A percentile compares a stretch with the other conserved stretches of the same genome.
phyloP scores from a whole-genome alignment of 805 yeast species.

The Komagataella pseudopastoris region DNA sequence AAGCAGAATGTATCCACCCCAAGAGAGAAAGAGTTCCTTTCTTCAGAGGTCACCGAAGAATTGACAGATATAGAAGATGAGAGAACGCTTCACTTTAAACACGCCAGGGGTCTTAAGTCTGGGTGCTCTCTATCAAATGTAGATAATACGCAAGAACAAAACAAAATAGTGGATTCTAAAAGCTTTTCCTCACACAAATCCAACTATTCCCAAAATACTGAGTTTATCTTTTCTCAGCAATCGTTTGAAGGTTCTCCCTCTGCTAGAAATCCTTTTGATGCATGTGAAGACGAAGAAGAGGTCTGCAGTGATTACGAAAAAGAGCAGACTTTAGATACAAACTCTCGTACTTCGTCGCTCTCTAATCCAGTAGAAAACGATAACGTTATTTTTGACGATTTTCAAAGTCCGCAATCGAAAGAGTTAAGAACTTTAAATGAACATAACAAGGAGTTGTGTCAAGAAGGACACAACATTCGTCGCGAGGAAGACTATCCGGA shows the following conservation, averaged over 20 bases:
- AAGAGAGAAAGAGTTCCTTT: not conserved
- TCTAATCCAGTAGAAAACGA: not conserved
- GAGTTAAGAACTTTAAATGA: not conserved
- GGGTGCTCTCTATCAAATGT: not conserved
- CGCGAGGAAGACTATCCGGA: not conserved
- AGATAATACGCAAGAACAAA: not conserved
- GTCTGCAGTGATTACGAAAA: not conserved
- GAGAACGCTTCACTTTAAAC: not conserved
- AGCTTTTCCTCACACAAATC: not conserved
- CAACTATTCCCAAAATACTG: not conserved
- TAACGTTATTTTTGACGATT: not conserved
- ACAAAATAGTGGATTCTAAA: not conserved
- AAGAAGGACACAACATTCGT: not conserved
- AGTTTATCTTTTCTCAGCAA: not conserved
- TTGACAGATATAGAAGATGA: conserved; percentile 15
- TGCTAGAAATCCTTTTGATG: not conserved
- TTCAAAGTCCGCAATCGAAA: not conserved
- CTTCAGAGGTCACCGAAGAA: conserved; percentile 12
- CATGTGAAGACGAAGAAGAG: not conserved
- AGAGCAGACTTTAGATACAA: not conserved
- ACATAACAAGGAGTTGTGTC: not conserved
- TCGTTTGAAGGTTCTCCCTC: not conserved
- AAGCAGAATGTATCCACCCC: not conserved
- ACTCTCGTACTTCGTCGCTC: not conserved
- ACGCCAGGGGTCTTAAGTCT: not conserved